Base-by-base conservation (phyloP, 2,329 filamentous ascomycete species). In the Mollisiaceae sp. region DNA sequence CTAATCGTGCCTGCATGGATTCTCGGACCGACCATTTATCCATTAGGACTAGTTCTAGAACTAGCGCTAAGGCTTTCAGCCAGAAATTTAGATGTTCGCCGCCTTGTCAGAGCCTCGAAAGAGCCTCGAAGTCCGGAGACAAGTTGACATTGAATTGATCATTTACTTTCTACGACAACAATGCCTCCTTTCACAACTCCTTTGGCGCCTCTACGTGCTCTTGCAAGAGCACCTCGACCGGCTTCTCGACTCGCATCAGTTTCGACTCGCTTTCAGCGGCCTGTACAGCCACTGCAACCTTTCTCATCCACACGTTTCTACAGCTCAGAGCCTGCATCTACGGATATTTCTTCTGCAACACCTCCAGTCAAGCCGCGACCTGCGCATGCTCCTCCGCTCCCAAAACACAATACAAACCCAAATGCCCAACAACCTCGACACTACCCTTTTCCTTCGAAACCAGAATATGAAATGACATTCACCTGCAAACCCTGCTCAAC, bases 381-480 rank as follows among this genome's bases (percentile, higher is more conserved):
- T 22, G 4, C 55, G 41, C 41, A 41, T 41, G 50, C 52, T 24
- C 35, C 9, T 39, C 22, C 47, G 24, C 52, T 24, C 24, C 61
- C 20, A 36, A 36, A 15, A 11, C 59, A n/a, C 38, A 60, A 15
- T 24, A 39, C 20, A 6, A 56, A 27, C 27, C 43, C n/a, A 12
- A 56, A 35, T 27, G 45, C 43, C n/a, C 20, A 57, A 57, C 20
- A 57, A 57, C 27, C 47, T 1, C 24, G 32, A 22, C 38, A 60
- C 8, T 61, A 61, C 12, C 62, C 60, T 3, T 18, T 35, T 2
- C 59, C 65, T 1, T 59, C 64, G 5, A 69, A 73, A 61, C 92
- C 92, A 1, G 87, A 91, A 64, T 99, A 98, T 80, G 85, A 93
- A 72, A 84, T 99, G 70, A 91, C 89, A 59, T 97, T 99, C 78